A percentile compares a stretch with the other conserved stretches of the same genome.
phyloP scores from a whole-genome alignment of 1,139 yeast species.

The Suhomyces guaymorum region DNA sequence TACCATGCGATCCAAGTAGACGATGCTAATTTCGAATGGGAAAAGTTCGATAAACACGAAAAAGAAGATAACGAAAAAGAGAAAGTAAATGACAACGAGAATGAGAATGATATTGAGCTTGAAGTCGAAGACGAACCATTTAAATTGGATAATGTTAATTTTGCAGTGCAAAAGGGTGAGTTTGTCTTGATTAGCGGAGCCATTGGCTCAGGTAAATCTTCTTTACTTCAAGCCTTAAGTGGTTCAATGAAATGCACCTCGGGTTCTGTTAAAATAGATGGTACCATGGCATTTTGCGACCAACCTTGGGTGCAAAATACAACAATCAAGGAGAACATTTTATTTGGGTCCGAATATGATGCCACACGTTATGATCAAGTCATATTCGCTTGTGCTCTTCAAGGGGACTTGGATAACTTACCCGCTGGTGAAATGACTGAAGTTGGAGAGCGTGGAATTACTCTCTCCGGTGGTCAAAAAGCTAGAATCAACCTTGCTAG shows the following conservation, averaged over 20 bases:
- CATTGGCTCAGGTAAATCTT: slow-evolving; percentile 72
- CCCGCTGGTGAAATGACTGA: slow-evolving; percentile 25
- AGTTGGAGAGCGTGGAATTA: slow-evolving; percentile 29
- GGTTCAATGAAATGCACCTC: slow-evolving; percentile 55
- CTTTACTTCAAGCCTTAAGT: slow-evolving; percentile 59
- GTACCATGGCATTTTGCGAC: slow-evolving; percentile 45
- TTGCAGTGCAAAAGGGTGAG: slow-evolving; percentile 55
- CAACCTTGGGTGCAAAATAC: slow-evolving; percentile 85
- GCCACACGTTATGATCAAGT: slow-evolving; percentile 76
- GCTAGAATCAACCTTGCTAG: slow-evolving; percentile 28
- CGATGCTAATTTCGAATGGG: slow-evolving; percentile 70
- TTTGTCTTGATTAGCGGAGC: slow-evolving; percentile 66
- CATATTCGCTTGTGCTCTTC: slow-evolving; percentile 61
- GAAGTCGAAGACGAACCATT: not conserved
- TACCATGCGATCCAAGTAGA: slow-evolving; percentile 45
- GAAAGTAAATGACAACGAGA: no score
- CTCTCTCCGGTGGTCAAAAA: slow-evolving; percentile 28
- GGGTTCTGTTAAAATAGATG: slow-evolving; percentile 52
- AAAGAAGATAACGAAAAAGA: no score
- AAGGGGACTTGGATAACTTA: slow-evolving; percentile 68
- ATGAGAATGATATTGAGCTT: no score
- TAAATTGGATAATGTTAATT: slow-evolving; percentile 33
- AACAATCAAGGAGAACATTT: slow-evolving; percentile 71
- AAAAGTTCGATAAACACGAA: no score
- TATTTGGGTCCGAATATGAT: slow-evolving; percentile 65